phyloP scores from a whole-genome alignment of 2,329 filamentous ascomycete species.

The Stenocarpella maydis region DNA sequence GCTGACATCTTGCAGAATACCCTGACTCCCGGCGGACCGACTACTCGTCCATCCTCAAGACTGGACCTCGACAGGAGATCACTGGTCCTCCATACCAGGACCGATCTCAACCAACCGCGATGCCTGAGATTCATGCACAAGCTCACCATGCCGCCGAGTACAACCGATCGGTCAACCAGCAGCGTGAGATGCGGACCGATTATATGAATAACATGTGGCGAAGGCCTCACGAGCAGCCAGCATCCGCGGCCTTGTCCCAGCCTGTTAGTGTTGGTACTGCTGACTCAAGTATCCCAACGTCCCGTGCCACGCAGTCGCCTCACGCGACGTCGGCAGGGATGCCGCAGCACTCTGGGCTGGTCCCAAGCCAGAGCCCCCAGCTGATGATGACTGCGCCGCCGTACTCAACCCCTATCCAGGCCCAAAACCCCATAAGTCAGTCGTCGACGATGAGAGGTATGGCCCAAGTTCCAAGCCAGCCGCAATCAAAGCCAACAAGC shows the following conservation, averaged over 20 bases:
- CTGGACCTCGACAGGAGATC: constrained; percentile 88
- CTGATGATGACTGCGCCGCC: constrained; percentile 71
- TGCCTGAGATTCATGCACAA: constrained; percentile 83
- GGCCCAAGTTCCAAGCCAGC: constrained; percentile 67
- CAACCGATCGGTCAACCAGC: constrained; percentile 83
- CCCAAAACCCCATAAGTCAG: constrained; percentile 76
- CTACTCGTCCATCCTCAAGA: constrained; percentile 79
- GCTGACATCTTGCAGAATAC: constrained; percentile 83
- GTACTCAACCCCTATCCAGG: constrained; percentile 76
- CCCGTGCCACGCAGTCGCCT: constrained; percentile 65
- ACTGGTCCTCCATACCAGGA: constrained; percentile 89
- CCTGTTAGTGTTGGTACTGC: constrained; percentile 46
- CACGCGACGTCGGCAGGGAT: constrained; percentile 62
- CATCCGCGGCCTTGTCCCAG: constrained; percentile 56
- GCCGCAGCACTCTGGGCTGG: constrained; percentile 57
- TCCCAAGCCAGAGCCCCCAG: constrained; percentile 70
- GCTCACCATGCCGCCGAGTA: constrained; percentile 89
- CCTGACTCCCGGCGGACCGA: constrained; percentile 81
- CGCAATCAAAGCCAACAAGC: constrained; percentile 72
- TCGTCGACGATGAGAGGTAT: constrained; percentile 74
- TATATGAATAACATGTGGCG: constrained; percentile 86
- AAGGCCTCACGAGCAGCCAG: constrained; percentile 80
- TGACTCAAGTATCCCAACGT: constrained; percentile 56
- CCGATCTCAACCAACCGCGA: constrained; percentile 77
- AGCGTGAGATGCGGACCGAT: constrained; percentile 79